Base-by-base conservation (phyloP, 306 rosid species). In the Lathyrus sativus region DNA sequence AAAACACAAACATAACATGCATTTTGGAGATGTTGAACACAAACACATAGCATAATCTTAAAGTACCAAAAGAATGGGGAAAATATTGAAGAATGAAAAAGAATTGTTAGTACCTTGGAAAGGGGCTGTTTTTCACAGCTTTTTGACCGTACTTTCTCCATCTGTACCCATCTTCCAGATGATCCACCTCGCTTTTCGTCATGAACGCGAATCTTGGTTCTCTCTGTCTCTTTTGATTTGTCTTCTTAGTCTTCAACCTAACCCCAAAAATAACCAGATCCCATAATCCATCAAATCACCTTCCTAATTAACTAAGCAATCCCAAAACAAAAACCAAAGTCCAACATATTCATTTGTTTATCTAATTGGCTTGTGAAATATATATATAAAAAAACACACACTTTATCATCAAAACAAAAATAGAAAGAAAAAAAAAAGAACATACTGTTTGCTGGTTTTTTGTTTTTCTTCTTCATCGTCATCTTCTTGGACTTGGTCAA, bases 131-230 rank as follows among this genome's bases (percentile, higher is more conserved):
- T 75, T 93, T 93, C 4, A 90, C 99, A 24, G 97, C 96, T 72
- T 93, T 93, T 76, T 93, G 99, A 61, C 99, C 99, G 84, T 93
- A 93, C 84, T 93, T 93, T 76, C 97, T 90, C 99, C 99, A 93
- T 84, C 99, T 85, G 73, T 90, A 93, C 17, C 99, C 99, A 80
- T 93, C 99, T 85, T 93, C 99, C 37, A 93, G 86, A 85, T 88
- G 97, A 88, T 93, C 99, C 9, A 93, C 97, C 84, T 93, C 95
- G 70, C 99, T 90, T 81, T 85, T 93, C 3, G 99, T 93, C 99
- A 88, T 90, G 84, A 93, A 93, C n/a, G 96, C 96, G 55, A 90
- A 74, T 82, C 97, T 85, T 41, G 91, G 95, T 66, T 83, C 95
- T 59, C 84, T 85, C 82, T 81, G 89, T 76, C 85, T 88, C 91